These are phyloP conservation scores for Diaporthe caulivora DNA, from an alignment of 2,329 filamentous ascomycete species.

Conservation along the genomic window DNA sequence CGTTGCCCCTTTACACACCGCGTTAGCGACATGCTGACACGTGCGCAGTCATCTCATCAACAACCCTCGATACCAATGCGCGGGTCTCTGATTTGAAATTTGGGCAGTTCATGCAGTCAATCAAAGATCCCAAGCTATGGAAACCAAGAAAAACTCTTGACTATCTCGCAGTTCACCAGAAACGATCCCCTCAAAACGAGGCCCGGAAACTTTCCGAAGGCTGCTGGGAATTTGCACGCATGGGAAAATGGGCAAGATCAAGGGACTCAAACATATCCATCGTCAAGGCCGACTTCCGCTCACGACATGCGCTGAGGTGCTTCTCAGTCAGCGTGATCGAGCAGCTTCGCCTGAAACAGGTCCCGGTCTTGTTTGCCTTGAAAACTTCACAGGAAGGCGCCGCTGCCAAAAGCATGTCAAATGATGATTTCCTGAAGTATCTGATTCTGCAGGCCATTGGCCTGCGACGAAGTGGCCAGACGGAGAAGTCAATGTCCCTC, in stretches of 20 bases:
- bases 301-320: not conserved
- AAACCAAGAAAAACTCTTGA: not conserved
- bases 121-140: not conserved
- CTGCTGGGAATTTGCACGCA: not conserved
- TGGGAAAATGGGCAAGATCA: not conserved
- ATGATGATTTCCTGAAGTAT: not conserved
- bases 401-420: not conserved
- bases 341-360: not conserved
- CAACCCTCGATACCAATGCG: not conserved
- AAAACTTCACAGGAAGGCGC: not conserved
- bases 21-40: not conserved
- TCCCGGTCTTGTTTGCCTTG: not conserved
- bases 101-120: not conserved
- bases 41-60: not conserved
- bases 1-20: no score
- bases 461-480: not conserved
- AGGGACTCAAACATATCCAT: not conserved
- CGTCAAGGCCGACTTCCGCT: not conserved
- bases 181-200: not conserved
- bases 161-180: not conserved
- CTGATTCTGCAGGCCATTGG: not conserved
- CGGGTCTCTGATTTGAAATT: not conserved
- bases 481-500: conserved; percentile 1
- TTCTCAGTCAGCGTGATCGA: not conserved
- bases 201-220: not conserved